Percentiles rank a stretch among this genome's conserved stretches.
Evolutionary conservation across 345 rosid genomes (phyloP).

Genomic region (Citrus trifoliata): DNA sequence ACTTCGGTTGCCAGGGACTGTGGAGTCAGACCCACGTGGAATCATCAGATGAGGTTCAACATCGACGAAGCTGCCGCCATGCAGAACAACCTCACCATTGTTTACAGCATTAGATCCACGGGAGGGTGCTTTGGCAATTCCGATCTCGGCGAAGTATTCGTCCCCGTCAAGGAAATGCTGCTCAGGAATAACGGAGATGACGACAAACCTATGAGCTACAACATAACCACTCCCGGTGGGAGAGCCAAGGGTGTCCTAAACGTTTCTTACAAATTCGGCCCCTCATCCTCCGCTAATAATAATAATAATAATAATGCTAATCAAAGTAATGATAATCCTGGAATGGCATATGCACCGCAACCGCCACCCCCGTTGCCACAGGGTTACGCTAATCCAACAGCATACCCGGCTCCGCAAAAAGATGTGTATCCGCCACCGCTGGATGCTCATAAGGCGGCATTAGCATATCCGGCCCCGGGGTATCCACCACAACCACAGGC

Average conservation of each 20-base stretch:
- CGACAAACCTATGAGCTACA: slow-evolving; percentile 14
- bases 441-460: background rate
- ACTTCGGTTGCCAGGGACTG: slow-evolving; percentile 53
- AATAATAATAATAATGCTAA: no score
- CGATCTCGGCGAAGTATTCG: slow-evolving; percentile 43
- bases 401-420: background rate
- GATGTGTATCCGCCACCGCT: background rate
- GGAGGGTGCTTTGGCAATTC: slow-evolving; percentile 46
- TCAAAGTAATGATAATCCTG: background rate
- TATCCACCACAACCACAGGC: background rate
- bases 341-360: background rate
- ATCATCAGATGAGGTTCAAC: slow-evolving; percentile 44
- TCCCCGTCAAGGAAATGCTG: slow-evolving; percentile 59
- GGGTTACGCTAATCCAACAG: no score
- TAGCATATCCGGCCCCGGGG: background rate
- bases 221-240: slow-evolving; percentile 31
- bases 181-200: background rate
- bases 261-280: slow-evolving; percentile 38
- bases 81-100: slow-evolving; percentile 33
- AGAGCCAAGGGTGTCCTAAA: slow-evolving; percentile 36
- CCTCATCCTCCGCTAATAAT: background rate
- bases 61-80: slow-evolving; percentile 46
- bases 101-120: slow-evolving; percentile 34
- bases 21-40: slow-evolving; percentile 58
- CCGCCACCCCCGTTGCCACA: background rate